phyloP scores from a whole-genome alignment of 2,329 filamentous ascomycete genomes.

The Helotiales sp. region DNA sequence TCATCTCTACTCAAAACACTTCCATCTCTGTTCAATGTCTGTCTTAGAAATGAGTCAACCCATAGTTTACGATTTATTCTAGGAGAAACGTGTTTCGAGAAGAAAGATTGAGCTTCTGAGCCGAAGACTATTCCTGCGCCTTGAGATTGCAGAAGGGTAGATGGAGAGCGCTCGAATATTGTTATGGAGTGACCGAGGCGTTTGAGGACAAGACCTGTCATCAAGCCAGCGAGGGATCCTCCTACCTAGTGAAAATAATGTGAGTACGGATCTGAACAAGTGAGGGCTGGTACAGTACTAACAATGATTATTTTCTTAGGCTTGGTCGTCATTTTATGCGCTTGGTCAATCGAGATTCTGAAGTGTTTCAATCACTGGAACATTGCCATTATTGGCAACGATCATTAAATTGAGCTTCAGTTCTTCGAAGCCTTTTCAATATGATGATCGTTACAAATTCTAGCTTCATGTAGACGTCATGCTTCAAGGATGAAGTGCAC shows the following conservation, averaged over 20 bases:
- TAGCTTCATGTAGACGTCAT: neutral
- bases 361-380: too few relatives aligned
- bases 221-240: slow-evolving; percentile 22
- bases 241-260: slow-evolving; percentile 12
- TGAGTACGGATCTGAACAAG: neutral
- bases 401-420: too few relatives aligned
- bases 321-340: neutral
- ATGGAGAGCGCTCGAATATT: slow-evolving; percentile 10
- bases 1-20: neutral
- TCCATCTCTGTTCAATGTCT: slow-evolving; percentile 9
- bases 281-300: neutral
- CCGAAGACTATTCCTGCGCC: slow-evolving; percentile 19
- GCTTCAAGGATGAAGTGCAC: neutral
- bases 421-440: too few relatives aligned
- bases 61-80: neutral
- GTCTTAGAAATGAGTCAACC: neutral
- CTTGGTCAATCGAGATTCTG: neutral
- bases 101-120: slow-evolving; percentile 14
- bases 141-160: neutral
- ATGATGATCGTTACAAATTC: too few relatives aligned
- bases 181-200: slow-evolving; percentile 22
- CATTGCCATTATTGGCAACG: too few relatives aligned
- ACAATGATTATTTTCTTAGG: slow-evolving; percentile 10
- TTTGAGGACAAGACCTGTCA: slow-evolving; percentile 18
- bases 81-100: slow-evolving; percentile 6